Conservation (phyloP, 1,139 yeast species). For the Oligophagozyma castellii region DNA sequence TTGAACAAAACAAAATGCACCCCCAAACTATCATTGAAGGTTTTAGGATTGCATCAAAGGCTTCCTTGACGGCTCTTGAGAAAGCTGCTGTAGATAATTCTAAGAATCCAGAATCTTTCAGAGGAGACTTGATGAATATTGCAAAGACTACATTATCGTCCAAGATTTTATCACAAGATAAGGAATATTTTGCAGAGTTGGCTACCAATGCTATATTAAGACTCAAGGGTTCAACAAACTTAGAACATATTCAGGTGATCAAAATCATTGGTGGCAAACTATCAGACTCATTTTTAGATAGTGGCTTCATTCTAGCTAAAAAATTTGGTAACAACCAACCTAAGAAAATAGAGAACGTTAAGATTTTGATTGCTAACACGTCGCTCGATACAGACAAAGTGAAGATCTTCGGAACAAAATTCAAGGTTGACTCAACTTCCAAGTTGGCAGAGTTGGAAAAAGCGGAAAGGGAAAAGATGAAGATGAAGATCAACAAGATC, state of each 20-base stretch:
- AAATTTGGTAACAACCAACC: conserved; percentile 93
- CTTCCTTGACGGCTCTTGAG: conserved; percentile 72
- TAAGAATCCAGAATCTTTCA: conserved; percentile 45
- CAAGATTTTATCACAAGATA: conserved; percentile 88
- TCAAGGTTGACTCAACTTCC: conserved; percentile 89
- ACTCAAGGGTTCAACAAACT: conserved; percentile 84
- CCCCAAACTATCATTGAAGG: conserved; percentile 98
- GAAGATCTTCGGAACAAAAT: conserved; percentile 93
- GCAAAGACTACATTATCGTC: conserved; percentile 92
- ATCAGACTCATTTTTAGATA: conserved; percentile 86
- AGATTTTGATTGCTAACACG: conserved; percentile 85
- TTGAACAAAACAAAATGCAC: conserved; percentile 79
- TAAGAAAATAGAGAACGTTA: conserved; percentile 68
- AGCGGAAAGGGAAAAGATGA: conserved; percentile 93
- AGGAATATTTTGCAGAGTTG: conserved; percentile 71
- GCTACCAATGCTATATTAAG: conserved; percentile 93
- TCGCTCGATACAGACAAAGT: conserved; percentile 97
- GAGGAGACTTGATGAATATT: conserved; percentile 66
- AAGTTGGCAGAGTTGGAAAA: conserved; percentile 91
- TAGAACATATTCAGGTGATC: conserved; percentile 87
- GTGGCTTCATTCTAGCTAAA: conserved; percentile 86
- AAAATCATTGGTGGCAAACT: conserved; percentile 89
- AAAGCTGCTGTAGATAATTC: conserved; percentile 68
- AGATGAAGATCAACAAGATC: conserved; percentile 75
- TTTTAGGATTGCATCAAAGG: conserved; percentile 71